Percentiles rank a stretch among this genome's conserved stretches.
These are phyloP conservation scores for Platismatia glauca DNA, from an alignment of 495 filamentous ascomycete genomes.

Conservation along the genomic window DNA sequence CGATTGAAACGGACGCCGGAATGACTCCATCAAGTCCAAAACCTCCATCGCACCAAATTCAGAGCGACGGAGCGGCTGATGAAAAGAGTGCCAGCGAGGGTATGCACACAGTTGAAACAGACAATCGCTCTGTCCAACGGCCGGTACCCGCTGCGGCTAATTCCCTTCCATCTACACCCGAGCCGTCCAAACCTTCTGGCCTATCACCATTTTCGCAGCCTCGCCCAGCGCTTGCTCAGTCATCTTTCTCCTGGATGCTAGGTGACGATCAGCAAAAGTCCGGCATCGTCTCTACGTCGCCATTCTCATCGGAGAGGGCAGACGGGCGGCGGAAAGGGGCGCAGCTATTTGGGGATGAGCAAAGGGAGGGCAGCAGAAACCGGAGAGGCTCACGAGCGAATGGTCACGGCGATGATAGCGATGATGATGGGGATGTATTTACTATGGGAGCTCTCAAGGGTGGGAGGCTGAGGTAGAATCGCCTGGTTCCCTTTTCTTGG, in stretches of 20 bases:
- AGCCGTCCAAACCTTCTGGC: slow-evolving; percentile 1
- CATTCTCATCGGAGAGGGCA: slow-evolving; percentile 40
- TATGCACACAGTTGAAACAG: neutral
- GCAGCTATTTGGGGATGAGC: slow-evolving; percentile 33
- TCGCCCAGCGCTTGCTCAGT: slow-evolving; percentile 66
- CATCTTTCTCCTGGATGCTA: slow-evolving; percentile 96
- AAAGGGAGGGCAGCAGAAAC: neutral
- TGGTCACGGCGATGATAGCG: slow-evolving; percentile 27
- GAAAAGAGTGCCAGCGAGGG: slow-evolving; percentile 17
- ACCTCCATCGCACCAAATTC: neutral
- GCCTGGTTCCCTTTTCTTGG: neutral
- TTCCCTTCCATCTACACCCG: slow-evolving; percentile 15
- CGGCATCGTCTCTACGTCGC: slow-evolving; percentile 42
- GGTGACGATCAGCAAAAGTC: slow-evolving; percentile 43
- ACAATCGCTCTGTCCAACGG: neutral
- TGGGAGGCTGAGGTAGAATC: neutral
- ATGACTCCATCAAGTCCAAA: neutral
- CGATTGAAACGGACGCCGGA: neutral
- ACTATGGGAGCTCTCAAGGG: slow-evolving; percentile 26
- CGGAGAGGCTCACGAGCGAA: neutral
- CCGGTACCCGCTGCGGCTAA: neutral
- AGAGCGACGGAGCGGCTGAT: slow-evolving; percentile 25
- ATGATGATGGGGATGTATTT: slow-evolving; percentile 36
- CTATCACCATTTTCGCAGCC: slow-evolving; percentile 18
- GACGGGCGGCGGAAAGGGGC: slow-evolving; percentile 29